phyloP scores from a whole-genome alignment of 2,329 filamentous ascomycete genomes.

The Hypoxylon sp. region DNA sequence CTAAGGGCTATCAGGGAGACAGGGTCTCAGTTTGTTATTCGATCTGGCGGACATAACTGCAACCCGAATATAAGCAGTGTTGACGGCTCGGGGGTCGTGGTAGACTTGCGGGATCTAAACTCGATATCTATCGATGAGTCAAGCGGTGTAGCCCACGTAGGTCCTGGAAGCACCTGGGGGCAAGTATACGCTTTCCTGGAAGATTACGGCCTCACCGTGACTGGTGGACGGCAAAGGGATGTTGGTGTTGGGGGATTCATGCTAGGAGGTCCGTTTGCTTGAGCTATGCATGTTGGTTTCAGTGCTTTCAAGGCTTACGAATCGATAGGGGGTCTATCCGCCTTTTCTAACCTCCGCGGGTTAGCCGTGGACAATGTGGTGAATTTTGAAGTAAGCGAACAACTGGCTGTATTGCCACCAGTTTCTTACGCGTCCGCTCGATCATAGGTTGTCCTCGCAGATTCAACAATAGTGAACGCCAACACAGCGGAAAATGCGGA shows the following conservation, averaged over 20 bases:
- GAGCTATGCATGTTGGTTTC: neutral
- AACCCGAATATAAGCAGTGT: constrained; percentile 40
- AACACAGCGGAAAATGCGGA: constrained; percentile 31
- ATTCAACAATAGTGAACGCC: constrained; percentile 41
- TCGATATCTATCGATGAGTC: constrained; percentile 18
- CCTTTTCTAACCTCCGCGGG: constrained; percentile 43
- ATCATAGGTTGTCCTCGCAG: constrained; percentile 37
- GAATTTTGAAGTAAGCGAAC: constrained; percentile 39
- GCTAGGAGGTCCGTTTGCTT: constrained; percentile 35
- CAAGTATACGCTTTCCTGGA: constrained; percentile 40
- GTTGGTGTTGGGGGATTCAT: constrained; percentile 43
- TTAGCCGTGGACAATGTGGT: constrained; percentile 37
- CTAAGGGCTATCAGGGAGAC: constrained; percentile 26
- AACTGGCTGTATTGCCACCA: neutral
- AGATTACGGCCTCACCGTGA: constrained; percentile 21
- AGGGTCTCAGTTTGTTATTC: constrained; percentile 32
- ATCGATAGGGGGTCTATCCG: constrained; percentile 37
- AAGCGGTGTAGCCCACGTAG: constrained; percentile 25
- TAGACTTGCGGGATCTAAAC: constrained; percentile 39
- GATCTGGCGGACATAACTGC: constrained; percentile 37
- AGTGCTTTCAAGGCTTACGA: neutral
- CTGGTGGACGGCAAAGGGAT: constrained; percentile 39
- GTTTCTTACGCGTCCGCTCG: neutral
- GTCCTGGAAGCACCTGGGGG: constrained; percentile 35
- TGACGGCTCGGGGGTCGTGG: constrained; percentile 37